phyloP scores from a whole-genome alignment of 345 rosid species.

The Syzygium jambos region DNA sequence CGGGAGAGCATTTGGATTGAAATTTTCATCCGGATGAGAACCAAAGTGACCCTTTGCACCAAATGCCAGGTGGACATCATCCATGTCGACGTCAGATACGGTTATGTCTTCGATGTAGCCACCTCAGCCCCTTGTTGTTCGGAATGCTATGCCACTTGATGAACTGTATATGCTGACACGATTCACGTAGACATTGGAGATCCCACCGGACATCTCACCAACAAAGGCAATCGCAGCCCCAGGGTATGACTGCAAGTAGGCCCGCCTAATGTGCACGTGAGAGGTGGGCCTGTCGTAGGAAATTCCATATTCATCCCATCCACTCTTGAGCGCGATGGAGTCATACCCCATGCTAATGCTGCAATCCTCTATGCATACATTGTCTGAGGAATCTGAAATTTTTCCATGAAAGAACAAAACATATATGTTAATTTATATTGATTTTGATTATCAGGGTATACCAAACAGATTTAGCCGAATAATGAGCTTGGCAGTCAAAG shows the following conservation, averaged over 20 bases:
- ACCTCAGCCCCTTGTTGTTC: conserved; percentile 77
- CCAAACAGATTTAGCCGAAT: neutral
- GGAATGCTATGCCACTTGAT: conserved; percentile 48
- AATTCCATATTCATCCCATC: conserved; percentile 95
- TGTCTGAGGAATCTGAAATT: conserved; percentile 75
- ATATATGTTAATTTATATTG: neutral
- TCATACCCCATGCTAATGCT: conserved; percentile 65
- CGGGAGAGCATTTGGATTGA: conserved; percentile 66
- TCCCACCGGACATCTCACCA: conserved; percentile 97
- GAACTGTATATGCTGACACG: conserved; percentile 39
- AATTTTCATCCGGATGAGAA: conserved; percentile 72
- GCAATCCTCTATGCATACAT: conserved; percentile 80
- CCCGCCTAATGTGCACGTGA: conserved; percentile 50
- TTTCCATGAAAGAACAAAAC: neutral
- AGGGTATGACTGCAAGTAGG: conserved; percentile 50
- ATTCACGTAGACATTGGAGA: conserved; percentile 52
- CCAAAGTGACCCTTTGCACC: conserved; percentile 51
- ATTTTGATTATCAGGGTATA: neutral
- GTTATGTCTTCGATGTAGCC: conserved; percentile 62
- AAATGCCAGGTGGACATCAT: conserved; percentile 34
- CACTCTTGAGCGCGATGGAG: conserved; percentile 73
- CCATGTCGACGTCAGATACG: conserved; percentile 35
- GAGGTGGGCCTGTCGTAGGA: conserved; percentile 56
- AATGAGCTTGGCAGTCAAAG: neutral
- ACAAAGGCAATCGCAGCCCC: conserved; percentile 86